phyloP scores from a whole-genome alignment of 2,329 filamentous ascomycete species.

The Kalaharituber pfeilii region DNA sequence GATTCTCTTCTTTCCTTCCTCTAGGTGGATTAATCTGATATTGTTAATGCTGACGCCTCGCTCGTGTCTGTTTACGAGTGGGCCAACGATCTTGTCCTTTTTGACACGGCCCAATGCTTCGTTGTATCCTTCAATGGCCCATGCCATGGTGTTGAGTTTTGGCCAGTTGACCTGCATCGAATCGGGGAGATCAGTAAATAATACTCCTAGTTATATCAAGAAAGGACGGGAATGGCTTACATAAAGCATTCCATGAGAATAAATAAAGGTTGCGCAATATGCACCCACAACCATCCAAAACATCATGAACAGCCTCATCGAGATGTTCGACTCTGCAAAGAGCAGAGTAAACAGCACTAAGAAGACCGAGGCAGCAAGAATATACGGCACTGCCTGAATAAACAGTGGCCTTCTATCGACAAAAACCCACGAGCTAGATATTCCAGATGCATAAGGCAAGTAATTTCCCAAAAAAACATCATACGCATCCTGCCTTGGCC shows the following conservation, averaged over 20 bases:
- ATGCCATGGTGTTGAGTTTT: slow-evolving; percentile 76
- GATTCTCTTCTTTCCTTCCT: slow-evolving; percentile 97
- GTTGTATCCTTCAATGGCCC: slow-evolving; percentile 71
- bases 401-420: slow-evolving; percentile 68
- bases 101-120: slow-evolving; percentile 68
- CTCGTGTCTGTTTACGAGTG: slow-evolving; percentile 56
- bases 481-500: slow-evolving; percentile 84
- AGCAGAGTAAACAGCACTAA: slow-evolving; percentile 32
- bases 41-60: slow-evolving; percentile 61
- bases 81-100: slow-evolving; percentile 66
- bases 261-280: slow-evolving; percentile 62
- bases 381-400: slow-evolving; percentile 85
- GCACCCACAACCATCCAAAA: slow-evolving; percentile 54
- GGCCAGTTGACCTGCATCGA: slow-evolving; percentile 87
- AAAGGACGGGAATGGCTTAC: slow-evolving; percentile 41
- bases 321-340: slow-evolving; percentile 35
- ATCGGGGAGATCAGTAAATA: background rate
- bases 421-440: slow-evolving; percentile 59
- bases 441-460: slow-evolving; percentile 47
- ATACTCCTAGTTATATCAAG: no score
- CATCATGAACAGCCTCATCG: slow-evolving; percentile 58
- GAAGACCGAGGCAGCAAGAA: slow-evolving; percentile 29
- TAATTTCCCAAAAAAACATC: slow-evolving; percentile 86
- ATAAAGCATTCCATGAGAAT: slow-evolving; percentile 75
- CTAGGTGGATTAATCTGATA: slow-evolving; percentile 28